Evolutionary conservation across 1,284 basidiomycete genomes (phyloP).

Genomic region (Cutaneotrichosporon cavernicola): DNA sequence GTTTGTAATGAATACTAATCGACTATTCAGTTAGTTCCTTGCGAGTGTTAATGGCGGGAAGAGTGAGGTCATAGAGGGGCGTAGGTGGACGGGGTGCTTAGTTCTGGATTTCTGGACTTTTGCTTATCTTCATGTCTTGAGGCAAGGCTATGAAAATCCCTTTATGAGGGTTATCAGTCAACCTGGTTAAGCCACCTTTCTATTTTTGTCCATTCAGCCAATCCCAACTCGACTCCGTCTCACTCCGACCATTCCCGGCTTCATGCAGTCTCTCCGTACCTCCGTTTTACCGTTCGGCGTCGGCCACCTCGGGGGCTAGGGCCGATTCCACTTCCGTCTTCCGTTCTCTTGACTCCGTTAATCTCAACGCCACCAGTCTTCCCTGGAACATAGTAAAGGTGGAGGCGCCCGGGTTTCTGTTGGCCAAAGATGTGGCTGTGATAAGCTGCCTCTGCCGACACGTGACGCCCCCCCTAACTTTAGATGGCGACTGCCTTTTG

Average conservation of each 20-base stretch:
- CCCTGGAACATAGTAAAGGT: not conserved
- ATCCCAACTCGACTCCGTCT: not conserved
- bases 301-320: not conserved
- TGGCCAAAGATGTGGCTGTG: not conserved
- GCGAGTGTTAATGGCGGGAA: no score
- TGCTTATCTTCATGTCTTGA: no score
- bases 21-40: no score
- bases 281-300: not conserved
- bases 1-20: no score
- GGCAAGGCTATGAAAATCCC: no score
- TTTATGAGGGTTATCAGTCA: no score
- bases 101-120: no score
- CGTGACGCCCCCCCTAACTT: not conserved
- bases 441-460: not conserved
- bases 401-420: not conserved
- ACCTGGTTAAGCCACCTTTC: not conserved
- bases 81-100: no score
- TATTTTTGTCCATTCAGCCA: not conserved
- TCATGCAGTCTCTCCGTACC: not conserved
- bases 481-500: not conserved
- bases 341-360: not conserved
- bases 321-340: not conserved
- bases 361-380: not conserved
- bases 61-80: no score
- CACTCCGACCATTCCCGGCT: not conserved